Evolutionary conservation across 352 stramenopile species (phyloP).

Genomic region (Globisporangium yorkense): DNA sequence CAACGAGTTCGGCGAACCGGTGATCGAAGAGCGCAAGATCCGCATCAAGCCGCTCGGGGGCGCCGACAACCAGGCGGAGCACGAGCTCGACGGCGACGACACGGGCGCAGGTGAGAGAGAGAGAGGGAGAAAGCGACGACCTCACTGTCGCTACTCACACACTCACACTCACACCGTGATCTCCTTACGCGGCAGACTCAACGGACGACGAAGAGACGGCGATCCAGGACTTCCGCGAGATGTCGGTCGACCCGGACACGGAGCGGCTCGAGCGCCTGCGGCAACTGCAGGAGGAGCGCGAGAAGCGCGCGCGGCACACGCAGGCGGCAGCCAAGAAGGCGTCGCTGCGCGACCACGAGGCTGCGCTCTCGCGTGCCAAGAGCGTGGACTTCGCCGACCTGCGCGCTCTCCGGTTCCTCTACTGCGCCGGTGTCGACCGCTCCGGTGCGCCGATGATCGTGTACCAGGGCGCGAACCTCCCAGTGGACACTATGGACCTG

Average conservation of each 20-base stretch:
- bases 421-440: slow-evolving; percentile 61
- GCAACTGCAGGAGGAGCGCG: slow-evolving; percentile 51
- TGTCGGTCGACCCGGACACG: slow-evolving; percentile 45
- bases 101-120: slow-evolving; percentile 17
- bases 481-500: slow-evolving; percentile 35
- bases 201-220: slow-evolving; percentile 30
- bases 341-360: slow-evolving; percentile 28
- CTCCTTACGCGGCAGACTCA: not conserved
- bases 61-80: slow-evolving; percentile 10
- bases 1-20: slow-evolving; percentile 65
- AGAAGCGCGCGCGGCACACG: slow-evolving; percentile 36
- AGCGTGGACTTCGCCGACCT: slow-evolving; percentile 58
- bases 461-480: slow-evolving; percentile 55
- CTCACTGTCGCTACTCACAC: no score
- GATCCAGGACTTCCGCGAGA: slow-evolving; percentile 50
- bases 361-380: slow-evolving; percentile 36
- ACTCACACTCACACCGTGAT: no score
- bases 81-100: not conserved
- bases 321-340: slow-evolving; percentile 23
- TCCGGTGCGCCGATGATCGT: slow-evolving; percentile 62
- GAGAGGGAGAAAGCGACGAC: slow-evolving; percentile 17
- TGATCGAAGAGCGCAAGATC: slow-evolving; percentile 82
- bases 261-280: slow-evolving; percentile 55
- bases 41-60: slow-evolving; percentile 37
- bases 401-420: slow-evolving; percentile 48